Conservation (phyloP, 495 filamentous ascomycete species). For the Penicillium canescens region DNA sequence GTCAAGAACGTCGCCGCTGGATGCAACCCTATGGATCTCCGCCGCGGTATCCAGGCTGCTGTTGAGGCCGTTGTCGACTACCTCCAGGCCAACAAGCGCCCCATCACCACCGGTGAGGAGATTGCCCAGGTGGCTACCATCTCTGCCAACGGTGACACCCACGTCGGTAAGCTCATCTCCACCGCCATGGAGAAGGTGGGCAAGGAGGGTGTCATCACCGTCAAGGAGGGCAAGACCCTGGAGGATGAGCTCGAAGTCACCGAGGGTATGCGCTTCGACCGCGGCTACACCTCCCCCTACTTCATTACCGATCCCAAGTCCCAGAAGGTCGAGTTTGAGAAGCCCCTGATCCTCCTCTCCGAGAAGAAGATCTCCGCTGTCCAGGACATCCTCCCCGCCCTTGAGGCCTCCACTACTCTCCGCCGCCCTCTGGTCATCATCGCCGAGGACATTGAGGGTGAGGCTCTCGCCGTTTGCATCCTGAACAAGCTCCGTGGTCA, state of each 20-base stretch:
- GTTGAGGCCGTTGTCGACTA: constrained; percentile 93
- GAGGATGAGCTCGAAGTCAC: constrained; percentile 98
- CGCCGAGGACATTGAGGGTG: constrained; percentile 97
- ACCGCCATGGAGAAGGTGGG: constrained; percentile 99
- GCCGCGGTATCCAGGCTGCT: constrained; percentile 93
- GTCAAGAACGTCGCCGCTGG: constrained; percentile 99
- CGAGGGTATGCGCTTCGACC: constrained; percentile 99
- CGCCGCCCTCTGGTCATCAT: constrained; percentile 97
- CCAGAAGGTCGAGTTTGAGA: constrained; percentile 99
- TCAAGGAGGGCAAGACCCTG: constrained; percentile 99
- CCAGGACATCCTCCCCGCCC: constrained; percentile 96
- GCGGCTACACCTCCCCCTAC: constrained; percentile 96
- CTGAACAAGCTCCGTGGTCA: constrained; percentile 99
- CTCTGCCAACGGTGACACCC: constrained; percentile 92
- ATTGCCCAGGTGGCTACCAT: constrained; percentile 98
- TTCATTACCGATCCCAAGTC: constrained; percentile 99
- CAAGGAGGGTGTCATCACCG: constrained; percentile 99
- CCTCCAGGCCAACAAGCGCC: constrained; percentile 88
- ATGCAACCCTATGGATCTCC: constrained; percentile 99
- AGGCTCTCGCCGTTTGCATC: constrained; percentile 97
- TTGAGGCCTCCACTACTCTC: constrained; percentile 93
- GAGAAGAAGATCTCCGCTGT: constrained; percentile 99
- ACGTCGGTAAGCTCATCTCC: constrained; percentile 94
- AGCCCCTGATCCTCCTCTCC: constrained; percentile 94
- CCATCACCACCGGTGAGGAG: constrained; percentile 96